Evolutionary conservation across 139 green algal genomes (phyloP).

Genomic region (Asterochloris sp.): DNA sequence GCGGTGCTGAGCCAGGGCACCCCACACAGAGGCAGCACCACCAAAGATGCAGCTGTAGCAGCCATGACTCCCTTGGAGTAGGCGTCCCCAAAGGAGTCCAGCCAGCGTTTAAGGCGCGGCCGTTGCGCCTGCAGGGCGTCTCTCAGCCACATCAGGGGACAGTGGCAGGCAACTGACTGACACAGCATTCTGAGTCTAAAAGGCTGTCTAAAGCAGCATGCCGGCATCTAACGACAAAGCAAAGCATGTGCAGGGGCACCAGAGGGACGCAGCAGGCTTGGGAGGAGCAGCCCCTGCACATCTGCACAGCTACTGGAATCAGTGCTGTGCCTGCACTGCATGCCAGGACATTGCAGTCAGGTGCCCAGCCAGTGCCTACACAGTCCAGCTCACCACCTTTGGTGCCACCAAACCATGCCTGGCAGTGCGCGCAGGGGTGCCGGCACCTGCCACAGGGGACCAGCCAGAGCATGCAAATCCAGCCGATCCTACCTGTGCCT

Average conservation of each 20-base stretch:
- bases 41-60: constrained; percentile 32
- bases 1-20: constrained; percentile 53
- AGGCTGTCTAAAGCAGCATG: not conserved
- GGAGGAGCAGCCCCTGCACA: too few relatives aligned
- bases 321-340: too few relatives aligned
- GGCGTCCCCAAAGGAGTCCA: constrained; percentile 58
- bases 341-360: too few relatives aligned
- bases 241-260: too few relatives aligned
- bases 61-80: constrained; percentile 72
- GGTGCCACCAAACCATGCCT: too few relatives aligned
- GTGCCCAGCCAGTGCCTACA: too few relatives aligned
- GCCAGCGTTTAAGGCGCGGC: constrained; percentile 53
- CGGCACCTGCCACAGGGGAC: too few relatives aligned
- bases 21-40: constrained; percentile 33
- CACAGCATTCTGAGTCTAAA: not conserved
- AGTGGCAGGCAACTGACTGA: not conserved
- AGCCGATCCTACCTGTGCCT: constrained; percentile 56
- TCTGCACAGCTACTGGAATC: too few relatives aligned
- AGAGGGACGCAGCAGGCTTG: too few relatives aligned
- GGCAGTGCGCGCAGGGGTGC: too few relatives aligned
- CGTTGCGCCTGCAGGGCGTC: constrained; percentile 37
- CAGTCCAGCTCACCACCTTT: too few relatives aligned
- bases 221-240: not conserved
- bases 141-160: not conserved
- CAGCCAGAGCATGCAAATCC: too few relatives aligned